Base-by-base conservation (phyloP, 768 basidiomycete genomes). In the Pilatotrama ljubarskyi region DNA sequence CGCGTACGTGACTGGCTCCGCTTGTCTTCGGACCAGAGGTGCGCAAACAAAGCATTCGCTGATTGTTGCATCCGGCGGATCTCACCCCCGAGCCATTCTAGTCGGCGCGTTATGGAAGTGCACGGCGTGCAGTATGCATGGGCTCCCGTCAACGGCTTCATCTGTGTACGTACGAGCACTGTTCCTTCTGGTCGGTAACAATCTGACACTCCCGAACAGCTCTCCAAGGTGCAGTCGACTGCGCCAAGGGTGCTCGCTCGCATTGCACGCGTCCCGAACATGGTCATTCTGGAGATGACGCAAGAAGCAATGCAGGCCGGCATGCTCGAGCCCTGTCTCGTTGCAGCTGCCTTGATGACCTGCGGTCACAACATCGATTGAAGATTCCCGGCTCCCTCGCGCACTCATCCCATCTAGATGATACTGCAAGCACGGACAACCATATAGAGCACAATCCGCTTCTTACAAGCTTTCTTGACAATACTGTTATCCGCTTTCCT, bases 341-440 rank as follows among this genome's bases (percentile, higher is more conserved):
- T 83, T 10, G 84, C 83, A 0, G 77, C 83, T 0, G 64, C 83
- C 5, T 73, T 88, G 22, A 74, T 88, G 43, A 83, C 82, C 58
- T 84, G 77, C 50, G 87, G 87, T n/a, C 81, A 79, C 55, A 82
- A 76, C 70, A 82, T 89, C 22, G 87, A 87, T 63, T 88, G 54
- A 64, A 49, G 50, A n/a, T 20, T 14, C 36, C 54, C 6, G 0
- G 26, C 36, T 15, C 22, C 13, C 47, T n/a, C 10, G 20, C 50
- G 20, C 35, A 5, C 13, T 20, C 35, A 5, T 5, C 18, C 2
- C 17, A 24, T 8, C 37, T 13, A n/a, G 9, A 17, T 13, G 22
- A 46, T 48, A 13, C 26, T 29, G 46, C 20, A 22, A 22, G 20
- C 22, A 44, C 43, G 22, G 18, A 29, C 26, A 48, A 15, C 37